Evolutionary conservation across 2,329 filamentous ascomycete genomes (phyloP).

Genomic region (Pochonia chlamydosporia): DNA sequence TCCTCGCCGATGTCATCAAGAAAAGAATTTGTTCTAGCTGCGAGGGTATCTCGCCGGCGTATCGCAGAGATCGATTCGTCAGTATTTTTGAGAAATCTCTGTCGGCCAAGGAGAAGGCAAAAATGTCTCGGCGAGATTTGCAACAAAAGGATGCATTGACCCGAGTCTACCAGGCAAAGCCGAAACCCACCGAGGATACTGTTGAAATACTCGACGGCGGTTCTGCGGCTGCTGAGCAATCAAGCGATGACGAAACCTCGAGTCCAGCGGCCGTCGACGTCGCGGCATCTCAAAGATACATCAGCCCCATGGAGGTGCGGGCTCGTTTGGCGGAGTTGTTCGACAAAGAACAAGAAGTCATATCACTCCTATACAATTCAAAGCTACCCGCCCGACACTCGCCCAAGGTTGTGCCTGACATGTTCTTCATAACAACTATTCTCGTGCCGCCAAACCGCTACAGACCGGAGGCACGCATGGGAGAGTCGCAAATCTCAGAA

Average conservation of each 20-base stretch:
- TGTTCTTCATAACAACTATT: constrained; percentile 88
- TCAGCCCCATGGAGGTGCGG: constrained; percentile 78
- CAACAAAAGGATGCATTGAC: constrained; percentile 66
- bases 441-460: constrained; percentile 90
- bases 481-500: constrained; percentile 76
- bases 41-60: constrained; percentile 69
- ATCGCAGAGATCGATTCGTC: constrained; percentile 82
- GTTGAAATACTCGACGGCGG: constrained; percentile 52
- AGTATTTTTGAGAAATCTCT: constrained; percentile 90
- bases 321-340: constrained; percentile 76
- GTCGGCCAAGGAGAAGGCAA: constrained; percentile 65
- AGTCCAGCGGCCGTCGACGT: neutral
- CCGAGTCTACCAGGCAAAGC: constrained; percentile 30
- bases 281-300: constrained; percentile 56
- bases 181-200: constrained; percentile 27
- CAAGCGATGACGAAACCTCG: constrained; percentile 29
- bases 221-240: constrained; percentile 49
- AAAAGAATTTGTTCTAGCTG: constrained; percentile 63
- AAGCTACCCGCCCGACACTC: constrained; percentile 55
- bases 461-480: constrained; percentile 78
- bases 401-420: constrained; percentile 63
- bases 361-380: constrained; percentile 80
- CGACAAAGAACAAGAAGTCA: constrained; percentile 76
- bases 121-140: constrained; percentile 66
- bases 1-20: constrained; percentile 67